Conservation (phyloP, 2,329 filamentous ascomycete genomes). For the Furcasterigmium furcatum region DNA sequence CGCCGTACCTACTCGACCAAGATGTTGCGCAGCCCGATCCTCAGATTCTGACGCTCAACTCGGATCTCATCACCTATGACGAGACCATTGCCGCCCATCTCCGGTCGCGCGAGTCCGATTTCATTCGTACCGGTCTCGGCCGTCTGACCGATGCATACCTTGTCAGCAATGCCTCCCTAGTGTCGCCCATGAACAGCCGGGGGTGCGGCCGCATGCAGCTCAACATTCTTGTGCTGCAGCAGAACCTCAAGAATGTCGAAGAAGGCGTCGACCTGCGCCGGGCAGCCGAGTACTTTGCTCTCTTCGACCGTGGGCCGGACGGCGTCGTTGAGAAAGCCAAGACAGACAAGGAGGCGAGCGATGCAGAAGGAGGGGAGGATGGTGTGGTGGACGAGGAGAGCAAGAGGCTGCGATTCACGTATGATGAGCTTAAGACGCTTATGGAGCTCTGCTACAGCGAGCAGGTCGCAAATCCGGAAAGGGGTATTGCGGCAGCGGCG, state of each 20-base stretch:
- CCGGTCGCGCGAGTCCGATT: constrained; percentile 65
- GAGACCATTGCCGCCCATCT: constrained; percentile 75
- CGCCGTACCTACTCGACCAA: constrained; percentile 64
- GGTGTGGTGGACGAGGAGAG: constrained; percentile 30
- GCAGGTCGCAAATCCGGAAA: constrained; percentile 60
- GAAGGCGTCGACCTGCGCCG: constrained; percentile 60
- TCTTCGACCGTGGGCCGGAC: constrained; percentile 65
- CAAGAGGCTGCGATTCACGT: constrained; percentile 43
- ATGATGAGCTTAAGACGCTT: constrained; percentile 64
- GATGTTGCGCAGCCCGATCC: constrained; percentile 76
- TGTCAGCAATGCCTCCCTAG: constrained; percentile 65
- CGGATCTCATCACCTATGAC: constrained; percentile 82
- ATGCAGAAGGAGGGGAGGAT: constrained; percentile 28
- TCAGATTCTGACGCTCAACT: constrained; percentile 77
- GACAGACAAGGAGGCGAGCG: constrained; percentile 53
- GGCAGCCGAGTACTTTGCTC: constrained; percentile 64
- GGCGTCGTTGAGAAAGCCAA: constrained; percentile 62
- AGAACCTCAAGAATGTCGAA: constrained; percentile 94
- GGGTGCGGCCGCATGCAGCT: constrained; percentile 87
- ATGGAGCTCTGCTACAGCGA: constrained; percentile 68
- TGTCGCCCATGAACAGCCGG: constrained; percentile 78
- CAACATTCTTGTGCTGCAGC: constrained; percentile 91
- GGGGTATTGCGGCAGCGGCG: constrained; percentile 64
- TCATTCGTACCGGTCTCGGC: constrained; percentile 74
- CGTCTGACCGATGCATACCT: constrained; percentile 77